Evolutionary conservation across 768 basidiomycete genomes (phyloP).

Genomic region (Kwoniella pini): DNA sequence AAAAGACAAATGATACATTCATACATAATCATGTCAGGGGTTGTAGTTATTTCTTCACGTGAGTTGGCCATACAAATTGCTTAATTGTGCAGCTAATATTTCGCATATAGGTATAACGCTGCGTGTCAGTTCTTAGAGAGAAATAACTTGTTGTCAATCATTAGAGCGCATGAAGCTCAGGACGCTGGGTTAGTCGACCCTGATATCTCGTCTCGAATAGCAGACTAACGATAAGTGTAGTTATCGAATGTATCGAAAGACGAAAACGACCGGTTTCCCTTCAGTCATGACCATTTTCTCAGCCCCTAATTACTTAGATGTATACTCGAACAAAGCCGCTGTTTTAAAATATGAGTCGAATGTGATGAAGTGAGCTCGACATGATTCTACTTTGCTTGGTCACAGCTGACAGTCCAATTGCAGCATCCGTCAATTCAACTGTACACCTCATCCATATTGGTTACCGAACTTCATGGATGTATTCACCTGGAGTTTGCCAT

Average conservation of each 20-base stretch:
- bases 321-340: conserved; percentile 98
- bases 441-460: conserved; percentile 92
- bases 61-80: conserved; percentile 49
- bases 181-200: conserved; percentile 94
- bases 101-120: conserved; percentile 76
- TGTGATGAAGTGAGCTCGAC: conserved; percentile 70
- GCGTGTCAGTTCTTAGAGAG: conserved; percentile 96
- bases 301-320: conserved; percentile 95
- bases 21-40: conserved; percentile 95
- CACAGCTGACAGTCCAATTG: conserved; percentile 7
- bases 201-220: too few relatives aligned
- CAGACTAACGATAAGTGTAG: conserved; percentile 55
- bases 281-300: conserved; percentile 99
- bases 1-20: conserved; percentile 85
- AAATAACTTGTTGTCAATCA: conserved; percentile 94
- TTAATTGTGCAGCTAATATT: neutral
- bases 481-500: conserved; percentile 97
- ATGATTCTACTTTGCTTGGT: neutral
- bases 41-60: conserved; percentile 97
- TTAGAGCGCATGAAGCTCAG: conserved; percentile 97
- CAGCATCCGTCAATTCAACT: conserved; percentile 91
- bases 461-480: conserved; percentile 99
- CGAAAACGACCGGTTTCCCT: conserved; percentile 95
- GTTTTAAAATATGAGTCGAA: conserved; percentile 99
- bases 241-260: conserved; percentile 99